Conservation (phyloP, 371 early-diverging fungal genomes). For the Circinella umbellata region DNA sequence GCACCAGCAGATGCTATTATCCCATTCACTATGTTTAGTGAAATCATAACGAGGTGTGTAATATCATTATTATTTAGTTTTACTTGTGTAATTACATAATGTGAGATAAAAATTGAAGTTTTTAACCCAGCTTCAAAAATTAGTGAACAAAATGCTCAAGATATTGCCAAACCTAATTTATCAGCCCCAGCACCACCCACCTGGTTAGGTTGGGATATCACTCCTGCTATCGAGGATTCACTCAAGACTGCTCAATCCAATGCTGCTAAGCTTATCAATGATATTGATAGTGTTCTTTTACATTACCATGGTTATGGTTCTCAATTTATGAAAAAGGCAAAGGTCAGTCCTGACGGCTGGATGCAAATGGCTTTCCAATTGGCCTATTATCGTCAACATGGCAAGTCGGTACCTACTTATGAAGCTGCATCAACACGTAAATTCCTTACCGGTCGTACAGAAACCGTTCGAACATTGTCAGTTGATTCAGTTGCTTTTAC, state of each 20-base stretch:
- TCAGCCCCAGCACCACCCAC: slow-evolving; percentile 14
- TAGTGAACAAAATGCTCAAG: slow-evolving; percentile 7
- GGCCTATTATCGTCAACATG: slow-evolving; percentile 79
- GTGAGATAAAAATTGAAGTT: no score
- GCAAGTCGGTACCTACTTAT: slow-evolving; percentile 74
- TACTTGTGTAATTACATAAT: no score
- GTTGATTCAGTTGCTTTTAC: slow-evolving; percentile 71
- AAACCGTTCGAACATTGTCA: slow-evolving; percentile 79
- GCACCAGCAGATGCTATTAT: slow-evolving; percentile 93
- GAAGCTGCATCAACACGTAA: slow-evolving; percentile 86
- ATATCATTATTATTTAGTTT: not conserved
- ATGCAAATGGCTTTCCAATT: slow-evolving; percentile 89
- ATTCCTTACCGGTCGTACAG: slow-evolving; percentile 86
- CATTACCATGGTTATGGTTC: slow-evolving; percentile 79
- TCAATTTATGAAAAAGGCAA: slow-evolving; percentile 80
- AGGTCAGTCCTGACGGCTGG: slow-evolving; percentile 82
- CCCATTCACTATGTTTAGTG: slow-evolving; percentile 78
- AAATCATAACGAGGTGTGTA: slow-evolving; percentile 58
- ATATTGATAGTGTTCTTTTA: slow-evolving; percentile 74
- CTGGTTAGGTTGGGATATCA: slow-evolving; percentile 23
- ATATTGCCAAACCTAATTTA: not conserved
- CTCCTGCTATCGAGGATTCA: slow-evolving; percentile 23
- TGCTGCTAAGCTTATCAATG: slow-evolving; percentile 67
- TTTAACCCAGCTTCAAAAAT: not conserved
- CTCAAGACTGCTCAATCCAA: slow-evolving; percentile 66